Evolutionary conservation across 805 yeast genomes (phyloP).

Genomic region (Metschnikowia lochheadii): DNA sequence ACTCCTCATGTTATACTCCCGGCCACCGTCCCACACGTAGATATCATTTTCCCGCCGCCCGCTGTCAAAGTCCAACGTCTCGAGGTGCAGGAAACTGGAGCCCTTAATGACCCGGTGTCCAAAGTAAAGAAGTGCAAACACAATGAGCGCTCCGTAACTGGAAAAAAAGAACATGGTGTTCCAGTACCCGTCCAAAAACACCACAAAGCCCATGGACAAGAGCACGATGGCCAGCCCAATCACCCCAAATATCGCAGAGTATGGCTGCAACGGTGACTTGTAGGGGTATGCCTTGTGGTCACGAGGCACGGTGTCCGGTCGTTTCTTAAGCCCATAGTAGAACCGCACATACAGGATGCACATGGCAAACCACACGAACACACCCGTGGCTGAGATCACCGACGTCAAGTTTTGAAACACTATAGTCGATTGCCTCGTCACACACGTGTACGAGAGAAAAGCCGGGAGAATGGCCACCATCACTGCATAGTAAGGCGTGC

Average conservation of each 20-base stretch:
- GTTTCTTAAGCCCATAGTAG: slow-evolving; percentile 52
- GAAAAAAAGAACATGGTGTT: slow-evolving; percentile 58
- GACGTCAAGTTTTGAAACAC: slow-evolving; percentile 67
- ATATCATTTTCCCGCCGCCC: slow-evolving; percentile 84
- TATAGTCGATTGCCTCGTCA: slow-evolving; percentile 51
- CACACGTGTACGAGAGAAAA: slow-evolving; percentile 55
- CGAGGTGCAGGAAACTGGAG: slow-evolving; percentile 62
- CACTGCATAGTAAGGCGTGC: slow-evolving; percentile 73
- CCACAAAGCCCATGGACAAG: slow-evolving; percentile 57
- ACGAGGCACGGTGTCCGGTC: slow-evolving; percentile 64
- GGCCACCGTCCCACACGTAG: slow-evolving; percentile 75
- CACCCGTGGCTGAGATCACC: slow-evolving; percentile 68
- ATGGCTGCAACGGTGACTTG: slow-evolving; percentile 68
- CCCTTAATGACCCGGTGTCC: slow-evolving; percentile 58
- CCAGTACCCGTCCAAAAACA: slow-evolving; percentile 58
- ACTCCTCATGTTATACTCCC: slow-evolving; percentile 34
- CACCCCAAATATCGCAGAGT: slow-evolving; percentile 58
- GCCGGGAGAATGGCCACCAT: slow-evolving; percentile 60
- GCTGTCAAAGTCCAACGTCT: slow-evolving; percentile 74
- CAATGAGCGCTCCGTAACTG: slow-evolving; percentile 57
- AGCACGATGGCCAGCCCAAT: slow-evolving; percentile 50
- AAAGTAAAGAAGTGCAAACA: slow-evolving; percentile 48
- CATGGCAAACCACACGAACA: slow-evolving; percentile 77
- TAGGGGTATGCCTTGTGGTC: slow-evolving; percentile 65
- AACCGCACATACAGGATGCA: slow-evolving; percentile 62